Conservation (phyloP, 148 eudicot genomes). For the Chenopodium formosanum region DNA sequence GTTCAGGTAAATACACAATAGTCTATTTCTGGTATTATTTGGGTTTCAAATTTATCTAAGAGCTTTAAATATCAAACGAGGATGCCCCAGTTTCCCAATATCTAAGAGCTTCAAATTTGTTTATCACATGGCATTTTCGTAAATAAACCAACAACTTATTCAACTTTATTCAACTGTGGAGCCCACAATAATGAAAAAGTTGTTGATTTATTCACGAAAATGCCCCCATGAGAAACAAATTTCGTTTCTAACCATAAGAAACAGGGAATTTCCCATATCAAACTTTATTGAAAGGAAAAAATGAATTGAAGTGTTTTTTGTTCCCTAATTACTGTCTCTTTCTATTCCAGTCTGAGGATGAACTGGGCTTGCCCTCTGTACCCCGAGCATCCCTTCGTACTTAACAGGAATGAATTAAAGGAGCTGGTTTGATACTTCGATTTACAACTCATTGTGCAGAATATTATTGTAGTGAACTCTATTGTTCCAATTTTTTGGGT, state of each 20-base stretch:
- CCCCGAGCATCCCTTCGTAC: slow-evolving; percentile 88
- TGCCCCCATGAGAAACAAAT: too few species aligned
- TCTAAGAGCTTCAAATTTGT: too few species aligned
- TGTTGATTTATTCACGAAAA: too few species aligned
- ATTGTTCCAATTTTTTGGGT: not conserved
- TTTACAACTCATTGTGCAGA: slow-evolving; percentile 4
- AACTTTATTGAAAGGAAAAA: too few species aligned
- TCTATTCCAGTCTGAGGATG: slow-evolving; percentile 66
- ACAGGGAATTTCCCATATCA: too few species aligned
- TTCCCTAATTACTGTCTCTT: not conserved
- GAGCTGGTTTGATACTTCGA: not conserved
- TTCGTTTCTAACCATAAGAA: too few species aligned
- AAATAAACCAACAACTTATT: too few species aligned
- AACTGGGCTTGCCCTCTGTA: slow-evolving; percentile 78
- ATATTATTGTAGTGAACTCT: not conserved
- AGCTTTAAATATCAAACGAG: too few species aligned
- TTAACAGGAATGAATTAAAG: slow-evolving; percentile 17
- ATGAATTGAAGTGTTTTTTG: not conserved
- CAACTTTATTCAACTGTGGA: too few species aligned
- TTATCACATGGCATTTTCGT: too few species aligned
- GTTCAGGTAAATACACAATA: slow-evolving; percentile 46
- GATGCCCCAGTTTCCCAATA: too few species aligned
- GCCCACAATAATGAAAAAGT: too few species aligned
- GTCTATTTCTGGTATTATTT: not conserved
- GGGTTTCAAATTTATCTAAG: not conserved